phyloP scores from a whole-genome alignment of 1,139 yeast genomes.

The Meyerozyma guilliermondii region DNA sequence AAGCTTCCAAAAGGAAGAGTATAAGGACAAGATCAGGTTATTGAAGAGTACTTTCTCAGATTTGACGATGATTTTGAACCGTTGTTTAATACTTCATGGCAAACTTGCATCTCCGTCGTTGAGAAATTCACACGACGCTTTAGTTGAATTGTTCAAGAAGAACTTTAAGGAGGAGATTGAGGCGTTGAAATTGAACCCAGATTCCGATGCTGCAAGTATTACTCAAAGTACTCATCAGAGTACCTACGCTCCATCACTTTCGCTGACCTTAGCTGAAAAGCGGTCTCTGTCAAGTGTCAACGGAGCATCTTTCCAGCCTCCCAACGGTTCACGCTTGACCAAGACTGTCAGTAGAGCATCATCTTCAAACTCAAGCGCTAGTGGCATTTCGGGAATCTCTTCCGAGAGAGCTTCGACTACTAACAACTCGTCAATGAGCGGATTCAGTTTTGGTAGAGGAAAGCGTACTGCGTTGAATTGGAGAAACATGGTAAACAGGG shows the following conservation, averaged over 20 bases:
- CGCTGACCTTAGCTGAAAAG: conserved; percentile 12
- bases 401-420: conserved; percentile 14
- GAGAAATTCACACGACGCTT: conserved; percentile 59
- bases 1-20: conserved; percentile 37
- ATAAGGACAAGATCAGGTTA: conserved; percentile 39
- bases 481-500: conserved; percentile 23
- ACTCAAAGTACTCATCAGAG: background rate
- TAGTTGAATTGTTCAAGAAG: conserved; percentile 59
- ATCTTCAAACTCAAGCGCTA: conserved; percentile 27
- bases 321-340: conserved; percentile 22
- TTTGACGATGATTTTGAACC: conserved; percentile 58
- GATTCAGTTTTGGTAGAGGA: conserved; percentile 15
- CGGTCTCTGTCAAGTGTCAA: conserved; percentile 13
- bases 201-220: background rate
- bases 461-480: conserved; percentile 47
- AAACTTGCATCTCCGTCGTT: conserved; percentile 55
- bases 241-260: background rate
- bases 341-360: conserved; percentile 25
- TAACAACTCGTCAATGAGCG: conserved; percentile 4
- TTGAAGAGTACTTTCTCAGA: conserved; percentile 65
- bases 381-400: conserved; percentile 23
- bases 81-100: conserved; percentile 68
- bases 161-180: conserved; percentile 68
- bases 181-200: conserved; percentile 22
- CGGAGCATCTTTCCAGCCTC: conserved; percentile 6